Conservation (phyloP, 345 rosid genomes). For the Kandelia obovata region DNA sequence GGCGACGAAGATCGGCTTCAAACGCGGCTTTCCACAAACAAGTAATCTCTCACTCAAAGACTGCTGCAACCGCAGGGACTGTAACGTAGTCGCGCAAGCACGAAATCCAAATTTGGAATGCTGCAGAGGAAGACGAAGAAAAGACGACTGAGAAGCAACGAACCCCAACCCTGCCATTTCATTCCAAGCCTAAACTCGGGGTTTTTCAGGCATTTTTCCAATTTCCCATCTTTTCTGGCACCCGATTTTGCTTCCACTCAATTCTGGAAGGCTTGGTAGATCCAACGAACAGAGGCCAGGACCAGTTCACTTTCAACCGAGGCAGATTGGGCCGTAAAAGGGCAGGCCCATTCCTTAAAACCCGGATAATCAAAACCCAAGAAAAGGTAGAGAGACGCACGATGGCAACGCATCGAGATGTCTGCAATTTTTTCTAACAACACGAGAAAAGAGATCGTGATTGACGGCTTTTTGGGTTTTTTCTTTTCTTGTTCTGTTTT, state of each 20-base stretch:
- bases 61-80: background rate
- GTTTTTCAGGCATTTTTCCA: background rate
- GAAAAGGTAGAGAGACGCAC: too few relatives aligned
- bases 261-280: background rate
- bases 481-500: background rate
- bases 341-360: background rate
- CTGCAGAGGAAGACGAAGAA: conserved; percentile 33
- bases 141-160: conserved; percentile 37
- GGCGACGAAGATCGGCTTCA: conserved; percentile 15
- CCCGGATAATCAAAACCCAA: too few relatives aligned
- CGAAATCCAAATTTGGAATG: conserved; percentile 28
- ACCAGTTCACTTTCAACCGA: background rate
- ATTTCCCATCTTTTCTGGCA: background rate
- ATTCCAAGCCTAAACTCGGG: background rate
- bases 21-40: background rate
- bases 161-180: conserved; percentile 31
- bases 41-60: conserved; percentile 1
- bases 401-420: conserved; percentile 38
- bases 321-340: background rate
- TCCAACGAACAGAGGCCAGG: background rate
- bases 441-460: conserved; percentile 39
- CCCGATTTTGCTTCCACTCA: too few relatives aligned
- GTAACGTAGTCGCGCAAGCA: background rate
- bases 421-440: conserved; percentile 22
- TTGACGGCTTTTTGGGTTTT: conserved; percentile 50